Base-by-base conservation (phyloP, 2,329 filamentous ascomycete species). In the Periglandula ipomoeae region DNA sequence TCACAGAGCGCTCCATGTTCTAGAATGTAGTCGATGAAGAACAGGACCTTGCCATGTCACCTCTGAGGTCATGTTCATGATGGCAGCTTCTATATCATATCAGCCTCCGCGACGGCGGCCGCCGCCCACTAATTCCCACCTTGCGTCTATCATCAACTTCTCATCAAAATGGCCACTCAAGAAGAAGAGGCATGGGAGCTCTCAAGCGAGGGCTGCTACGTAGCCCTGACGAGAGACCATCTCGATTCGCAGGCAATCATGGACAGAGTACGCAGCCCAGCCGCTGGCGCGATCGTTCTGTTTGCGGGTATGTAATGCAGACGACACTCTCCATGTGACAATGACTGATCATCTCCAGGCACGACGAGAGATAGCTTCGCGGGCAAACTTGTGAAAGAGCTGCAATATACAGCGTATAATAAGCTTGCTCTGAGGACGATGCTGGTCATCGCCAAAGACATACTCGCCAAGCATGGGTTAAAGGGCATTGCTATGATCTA, bases 401-500 rank as follows among this genome's bases (percentile, higher is more conserved):
- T 94, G 2, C 73, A 83, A 46, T 94, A 94, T 68, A 81, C 80
- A 17, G 79, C 87, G 8, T 94, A 94, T 66, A 70, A 74, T 11
- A 78, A 82, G 2, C 75, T 84, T 10, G 87, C 87, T 15, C 73
- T 91, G 6, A 72, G 75, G 34, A 84, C 84, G 1, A 82, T 93
- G 70, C 69, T 81, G 40, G 60, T 65, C 19, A 88, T 93, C 57
- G 80, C 81, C 37, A 67, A 71, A 5, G 65, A 71, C 4, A 67
- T 90, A 3, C 65, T 68, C 15, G 59, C 66, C 10, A 81, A 80
- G 55, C 82, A 95, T 63, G 68, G 65, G 1, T 76, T 95, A 17
- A 77, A 79, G 34, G 85, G 81, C 7, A 81, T 97, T 50, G 82
- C 85, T 44, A 86, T 97, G 65, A 74, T 86, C 13, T 93, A 97